Conservation (phyloP, 2,329 filamentous ascomycete species). For the Diaporthe sp. region DNA sequence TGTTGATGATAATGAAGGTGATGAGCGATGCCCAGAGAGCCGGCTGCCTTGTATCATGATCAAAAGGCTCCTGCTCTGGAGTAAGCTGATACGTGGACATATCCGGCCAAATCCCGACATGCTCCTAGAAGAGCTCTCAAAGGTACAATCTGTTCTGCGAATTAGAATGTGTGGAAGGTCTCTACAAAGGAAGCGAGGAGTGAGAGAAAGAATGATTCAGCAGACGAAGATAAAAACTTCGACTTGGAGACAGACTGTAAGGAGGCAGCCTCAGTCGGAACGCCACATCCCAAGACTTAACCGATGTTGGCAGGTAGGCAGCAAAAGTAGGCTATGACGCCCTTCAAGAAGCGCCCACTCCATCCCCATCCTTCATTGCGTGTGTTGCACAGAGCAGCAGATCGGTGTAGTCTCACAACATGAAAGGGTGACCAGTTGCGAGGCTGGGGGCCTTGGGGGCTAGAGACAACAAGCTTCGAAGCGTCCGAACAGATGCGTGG, state of each 20-base stretch:
- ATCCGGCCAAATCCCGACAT: not conserved
- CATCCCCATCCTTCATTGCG: not conserved
- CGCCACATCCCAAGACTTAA: not conserved
- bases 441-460: not conserved
- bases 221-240: not conserved
- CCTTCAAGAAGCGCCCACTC: not conserved
- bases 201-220: not conserved
- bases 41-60: not conserved
- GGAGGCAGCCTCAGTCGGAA: not conserved
- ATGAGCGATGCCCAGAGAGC: conserved; percentile 14
- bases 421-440: not conserved
- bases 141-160: not conserved
- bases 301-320: not conserved
- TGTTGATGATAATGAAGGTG: not conserved
- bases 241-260: not conserved
- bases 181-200: not conserved
- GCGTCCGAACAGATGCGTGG: not conserved
- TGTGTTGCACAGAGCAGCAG: not conserved
- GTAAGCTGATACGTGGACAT: not conserved
- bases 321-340: conserved; percentile 1
- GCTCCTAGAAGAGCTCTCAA: not conserved
- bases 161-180: not conserved
- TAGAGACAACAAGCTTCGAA: not conserved
- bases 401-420: conserved; percentile 10
- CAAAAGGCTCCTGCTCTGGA: not conserved